Evolutionary conservation across 805 yeast genomes (phyloP), one percentile per base, ranked within the genome.

Genomic region (Ogataea corticis): DNA sequence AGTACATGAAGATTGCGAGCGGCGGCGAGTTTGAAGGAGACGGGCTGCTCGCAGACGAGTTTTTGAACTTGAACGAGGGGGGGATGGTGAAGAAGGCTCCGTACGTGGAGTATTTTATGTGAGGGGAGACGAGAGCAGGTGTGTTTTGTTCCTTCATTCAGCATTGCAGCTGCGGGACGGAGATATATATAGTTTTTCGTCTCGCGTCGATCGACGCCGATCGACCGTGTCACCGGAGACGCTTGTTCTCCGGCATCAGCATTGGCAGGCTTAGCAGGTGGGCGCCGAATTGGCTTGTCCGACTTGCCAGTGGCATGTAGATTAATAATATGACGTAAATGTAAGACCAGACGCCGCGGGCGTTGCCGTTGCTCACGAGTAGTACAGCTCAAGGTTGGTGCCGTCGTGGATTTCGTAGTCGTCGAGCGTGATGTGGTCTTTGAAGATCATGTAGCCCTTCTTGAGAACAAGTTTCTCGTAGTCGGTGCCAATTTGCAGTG

Each of bases 371-470:
- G 40, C 13, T 58, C 58, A 85, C 19, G 82, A 70, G 60, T 86
- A 86, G 57, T 88, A 94, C 63, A 92, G 68, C 67, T 92, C 99
- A 53, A 92, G 66, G 64, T 84, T 88, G 49, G 86, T 83, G 9
- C 96, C 96, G 63, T 90, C 84, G 59, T 90, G 96, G 15, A 92
- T 82, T 63, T 92, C 99, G 61, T 94, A 92, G 65, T 92, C 99
- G n/a, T 85, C 96, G 36, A 92, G 71, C 1, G 91, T 76, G 44
- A 92, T 92, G 62, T 91, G 97, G 59, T 92, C 94, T 61, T 94
- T 94, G 63, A 80, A 82, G 0, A 87, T 79, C 53, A 80, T 84
- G 58, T 89, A 83, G 1, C 97, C 97, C 60, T 88, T 91, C 64
- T 89, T 91, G 51, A 92, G 71, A 0, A 86, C 79, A 45, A 84